Conservation (phyloP, 805 yeast species). For the Candida quercuum region DNA sequence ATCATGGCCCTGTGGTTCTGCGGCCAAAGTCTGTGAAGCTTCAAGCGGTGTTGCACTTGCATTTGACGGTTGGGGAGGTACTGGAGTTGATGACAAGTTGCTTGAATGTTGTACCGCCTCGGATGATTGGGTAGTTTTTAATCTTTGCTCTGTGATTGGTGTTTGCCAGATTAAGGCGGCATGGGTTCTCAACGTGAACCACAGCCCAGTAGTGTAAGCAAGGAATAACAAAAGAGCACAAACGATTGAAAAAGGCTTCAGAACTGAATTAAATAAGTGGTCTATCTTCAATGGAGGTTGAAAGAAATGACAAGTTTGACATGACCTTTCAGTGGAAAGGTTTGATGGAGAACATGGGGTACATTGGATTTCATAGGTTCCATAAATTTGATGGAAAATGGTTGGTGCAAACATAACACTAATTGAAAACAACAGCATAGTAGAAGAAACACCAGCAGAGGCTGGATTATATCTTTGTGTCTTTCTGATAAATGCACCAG, state of each 20-base stretch:
- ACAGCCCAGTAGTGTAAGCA: slow-evolving; percentile 83
- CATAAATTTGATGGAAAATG: slow-evolving; percentile 82
- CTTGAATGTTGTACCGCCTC: neutral
- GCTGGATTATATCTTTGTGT: slow-evolving; percentile 95
- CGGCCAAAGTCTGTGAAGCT: slow-evolving; percentile 4
- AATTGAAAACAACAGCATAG: slow-evolving; percentile 88
- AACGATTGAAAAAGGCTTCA: slow-evolving; percentile 75
- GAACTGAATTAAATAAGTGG: slow-evolving; percentile 54
- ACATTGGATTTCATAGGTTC: slow-evolving; percentile 77
- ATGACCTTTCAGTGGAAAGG: slow-evolving; percentile 29
- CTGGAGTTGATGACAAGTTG: too few species aligned
- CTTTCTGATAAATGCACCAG: slow-evolving; percentile 88
- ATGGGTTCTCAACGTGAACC: slow-evolving; percentile 92
- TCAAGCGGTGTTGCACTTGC: too few species aligned
- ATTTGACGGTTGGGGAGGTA: too few species aligned
- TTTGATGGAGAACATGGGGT: slow-evolving; percentile 36
- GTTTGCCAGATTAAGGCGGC: slow-evolving; percentile 95
- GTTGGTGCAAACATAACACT: slow-evolving; percentile 93
- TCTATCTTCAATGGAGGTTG: slow-evolving; percentile 76
- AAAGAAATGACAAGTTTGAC: slow-evolving; percentile 67
- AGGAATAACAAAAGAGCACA: slow-evolving; percentile 78
- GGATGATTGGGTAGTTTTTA: slow-evolving; percentile 11
- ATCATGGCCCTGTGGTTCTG: slow-evolving; percentile 63
- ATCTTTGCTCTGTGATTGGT: slow-evolving; percentile 34
- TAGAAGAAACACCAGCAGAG: slow-evolving; percentile 94